Base-by-base conservation (phyloP, 2,329 filamentous ascomycete genomes). In the Akanthomyces dipterigenus region DNA sequence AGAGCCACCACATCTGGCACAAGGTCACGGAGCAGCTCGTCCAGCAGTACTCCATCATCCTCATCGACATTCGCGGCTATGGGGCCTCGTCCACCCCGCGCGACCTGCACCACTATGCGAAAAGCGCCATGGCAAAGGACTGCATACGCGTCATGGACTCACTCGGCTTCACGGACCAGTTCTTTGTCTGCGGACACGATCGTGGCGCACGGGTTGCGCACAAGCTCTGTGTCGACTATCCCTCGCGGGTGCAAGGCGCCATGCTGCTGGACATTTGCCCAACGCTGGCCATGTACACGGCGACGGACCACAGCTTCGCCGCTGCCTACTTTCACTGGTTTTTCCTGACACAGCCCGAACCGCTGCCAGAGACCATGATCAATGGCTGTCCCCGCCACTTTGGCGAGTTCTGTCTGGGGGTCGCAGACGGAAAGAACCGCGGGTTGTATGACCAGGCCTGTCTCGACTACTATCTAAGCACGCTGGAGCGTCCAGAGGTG, bases 311-410 rank as follows among this genome's bases (percentile, higher is more conserved):
- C 5, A 69, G 70, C 0, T 79, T 82, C 62, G 78, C 80, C 1
- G 73, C 72, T 31, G 74, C 76, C 0, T 85, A 84, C 68, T 85
- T 80, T 65, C 82, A 86, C 69, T 86, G 83, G 82, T 83, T 83
- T 57, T 80, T 85, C 64, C 74, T 85, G 22, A 80, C 83, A 9
- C 83, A 86, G 67, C 68, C 72, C 0, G 70, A 71, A 5, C 79
- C 82, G 0, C 74, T 85, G 5, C 82, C 79, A 0, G 82, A 85
- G 66, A 76, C 73, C 40, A 70, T 82, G 51, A 78, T 79, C 64
- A 70, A 70, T 0, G 69, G 67, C 0, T 68, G 72, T 24, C 75
- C 77, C 5, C 67, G 73, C 8, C 69, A 72, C 34, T 75, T 81
- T n/a, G 70, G 75, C 0, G 72, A 76, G 26, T 67, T 74, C 38